Evolutionary conservation across 441 rosid genomes (phyloP).

Genomic region (Corymbia citriodora): DNA sequence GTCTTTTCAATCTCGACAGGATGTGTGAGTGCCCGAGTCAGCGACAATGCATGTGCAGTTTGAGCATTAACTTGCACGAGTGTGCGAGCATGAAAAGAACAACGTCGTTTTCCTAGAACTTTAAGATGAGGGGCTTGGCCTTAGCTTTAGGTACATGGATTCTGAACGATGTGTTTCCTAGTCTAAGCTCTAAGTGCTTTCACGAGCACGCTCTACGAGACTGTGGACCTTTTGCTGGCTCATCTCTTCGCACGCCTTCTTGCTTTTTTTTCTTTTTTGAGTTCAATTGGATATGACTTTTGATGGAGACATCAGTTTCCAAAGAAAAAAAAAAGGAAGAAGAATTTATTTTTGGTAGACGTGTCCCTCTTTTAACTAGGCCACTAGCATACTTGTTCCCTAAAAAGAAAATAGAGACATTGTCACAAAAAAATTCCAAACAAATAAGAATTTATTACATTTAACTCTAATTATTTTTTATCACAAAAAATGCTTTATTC

Average conservation of each 20-base stretch:
- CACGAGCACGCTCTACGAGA: neutral
- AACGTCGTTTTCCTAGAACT: neutral
- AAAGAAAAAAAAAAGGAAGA: neutral
- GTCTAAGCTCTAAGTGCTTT: neutral
- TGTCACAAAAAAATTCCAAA: neutral
- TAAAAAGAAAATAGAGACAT: neutral
- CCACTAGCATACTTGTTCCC: neutral
- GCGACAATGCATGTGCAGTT: neutral
- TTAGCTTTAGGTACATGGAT: neutral
- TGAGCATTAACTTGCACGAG: neutral
- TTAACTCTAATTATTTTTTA: neutral
- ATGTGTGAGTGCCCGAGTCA: neutral
- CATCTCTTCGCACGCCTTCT: neutral
- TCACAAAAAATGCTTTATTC: neutral
- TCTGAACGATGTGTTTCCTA: neutral
- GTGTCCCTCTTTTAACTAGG: neutral
- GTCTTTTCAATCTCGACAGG: neutral
- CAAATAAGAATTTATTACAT: rapidly evolving
- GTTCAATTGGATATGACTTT: neutral
- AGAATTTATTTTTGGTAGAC: neutral
- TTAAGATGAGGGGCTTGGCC: neutral
- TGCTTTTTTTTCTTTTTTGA: neutral
- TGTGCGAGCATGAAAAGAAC: neutral
- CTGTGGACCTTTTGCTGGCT: neutral
- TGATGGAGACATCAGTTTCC: neutral